A percentile compares a stretch with the other conserved stretches of the same genome.
Evolutionary conservation across 768 basidiomycete genomes (phyloP).

Genomic region (Aureoboletus auriporus): DNA sequence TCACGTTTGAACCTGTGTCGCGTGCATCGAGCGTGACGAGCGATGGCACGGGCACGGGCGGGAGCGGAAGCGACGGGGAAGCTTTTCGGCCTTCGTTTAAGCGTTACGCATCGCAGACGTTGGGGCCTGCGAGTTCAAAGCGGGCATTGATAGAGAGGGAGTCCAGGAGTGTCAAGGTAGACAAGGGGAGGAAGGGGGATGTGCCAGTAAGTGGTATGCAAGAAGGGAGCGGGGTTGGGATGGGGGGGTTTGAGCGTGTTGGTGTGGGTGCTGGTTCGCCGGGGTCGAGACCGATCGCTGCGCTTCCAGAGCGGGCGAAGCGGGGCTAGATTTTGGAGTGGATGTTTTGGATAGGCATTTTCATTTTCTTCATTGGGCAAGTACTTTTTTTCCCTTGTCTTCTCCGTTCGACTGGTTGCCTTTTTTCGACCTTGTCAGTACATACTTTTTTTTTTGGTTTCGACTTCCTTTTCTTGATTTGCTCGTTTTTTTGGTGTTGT

Average conservation of each 20-base stretch:
- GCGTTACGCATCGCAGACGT: slow-evolving; percentile 65
- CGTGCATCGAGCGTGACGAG: slow-evolving; percentile 30
- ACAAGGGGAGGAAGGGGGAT: background rate
- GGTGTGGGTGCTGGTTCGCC: slow-evolving; percentile 21
- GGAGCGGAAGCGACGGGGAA: slow-evolving; percentile 30
- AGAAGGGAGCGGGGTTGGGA: background rate
- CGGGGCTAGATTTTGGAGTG: slow-evolving; percentile 8
- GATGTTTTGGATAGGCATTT: background rate
- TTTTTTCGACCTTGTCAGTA: background rate
- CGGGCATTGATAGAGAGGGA: slow-evolving; percentile 39
- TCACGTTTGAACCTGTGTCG: slow-evolving; percentile 21
- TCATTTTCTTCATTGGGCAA: background rate
- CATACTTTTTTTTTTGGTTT: background rate
- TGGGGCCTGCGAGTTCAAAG: slow-evolving; percentile 60
- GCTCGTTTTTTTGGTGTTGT: background rate
- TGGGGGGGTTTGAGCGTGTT: slow-evolving; percentile 5
- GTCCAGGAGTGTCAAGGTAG: slow-evolving; percentile 13
- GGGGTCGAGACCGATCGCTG: slow-evolving; percentile 23
- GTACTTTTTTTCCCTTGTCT: background rate
- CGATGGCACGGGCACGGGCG: slow-evolving; percentile 30
- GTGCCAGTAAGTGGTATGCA: background rate
- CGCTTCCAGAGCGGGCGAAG: slow-evolving; percentile 29
- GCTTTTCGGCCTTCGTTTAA: slow-evolving; percentile 63
- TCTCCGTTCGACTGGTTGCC: background rate
- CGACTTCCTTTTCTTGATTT: background rate